phyloP scores from a whole-genome alignment of 257 asterid genomes.

The Ophiorrhiza pumila region DNA sequence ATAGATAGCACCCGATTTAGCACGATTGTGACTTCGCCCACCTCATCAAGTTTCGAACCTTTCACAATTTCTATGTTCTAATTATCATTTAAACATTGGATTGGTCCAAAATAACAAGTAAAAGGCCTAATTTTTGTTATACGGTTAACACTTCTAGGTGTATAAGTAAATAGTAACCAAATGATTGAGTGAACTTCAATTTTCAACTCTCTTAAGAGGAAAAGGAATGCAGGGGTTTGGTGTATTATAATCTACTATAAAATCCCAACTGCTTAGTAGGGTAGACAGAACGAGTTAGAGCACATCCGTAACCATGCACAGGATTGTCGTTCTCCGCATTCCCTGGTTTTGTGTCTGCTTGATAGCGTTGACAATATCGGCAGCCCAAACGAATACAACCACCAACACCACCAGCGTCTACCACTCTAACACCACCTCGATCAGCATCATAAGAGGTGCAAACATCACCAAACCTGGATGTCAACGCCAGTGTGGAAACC shows the following conservation, averaged over 20 bases:
- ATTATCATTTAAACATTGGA: no score
- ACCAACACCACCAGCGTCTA: slow-evolving; percentile 19
- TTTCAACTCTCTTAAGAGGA: neutral
- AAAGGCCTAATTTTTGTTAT: no score
- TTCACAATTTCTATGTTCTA: no score
- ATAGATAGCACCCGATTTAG: no score
- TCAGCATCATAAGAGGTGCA: slow-evolving; percentile 22
- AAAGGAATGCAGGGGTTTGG: neutral
- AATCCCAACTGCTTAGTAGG: neutral
- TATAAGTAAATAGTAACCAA: no score
- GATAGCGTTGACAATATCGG: slow-evolving; percentile 20
- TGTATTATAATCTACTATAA: neutral
- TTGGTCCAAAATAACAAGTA: no score
- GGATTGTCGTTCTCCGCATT: slow-evolving; percentile 4
- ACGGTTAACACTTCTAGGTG: no score
- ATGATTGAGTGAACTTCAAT: neutral
- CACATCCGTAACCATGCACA: neutral
- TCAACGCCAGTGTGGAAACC: slow-evolving; percentile 31
- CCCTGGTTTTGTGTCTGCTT: slow-evolving; percentile 18
- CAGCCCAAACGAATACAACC: slow-evolving; percentile 25
- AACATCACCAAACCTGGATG: slow-evolving; percentile 38
- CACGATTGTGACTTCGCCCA: no score
- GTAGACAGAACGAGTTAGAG: neutral
- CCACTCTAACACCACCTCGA: slow-evolving; percentile 4
- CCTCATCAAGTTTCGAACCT: no score